Conservation (phyloP, 306 rosid species). For the Quercus mongolica region DNA sequence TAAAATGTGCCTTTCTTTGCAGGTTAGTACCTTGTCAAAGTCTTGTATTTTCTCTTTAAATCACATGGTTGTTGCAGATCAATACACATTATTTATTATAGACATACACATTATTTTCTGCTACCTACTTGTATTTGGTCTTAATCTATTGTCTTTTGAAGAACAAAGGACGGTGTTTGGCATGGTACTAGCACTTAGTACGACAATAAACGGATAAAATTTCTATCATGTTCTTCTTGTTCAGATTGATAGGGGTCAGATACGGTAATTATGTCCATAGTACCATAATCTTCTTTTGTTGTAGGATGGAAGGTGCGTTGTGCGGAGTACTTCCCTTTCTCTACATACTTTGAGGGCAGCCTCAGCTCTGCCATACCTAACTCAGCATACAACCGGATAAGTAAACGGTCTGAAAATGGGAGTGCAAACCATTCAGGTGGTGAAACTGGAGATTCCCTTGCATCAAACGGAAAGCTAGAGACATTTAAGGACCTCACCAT, state of each 20-base stretch:
- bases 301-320: constrained; percentile 92
- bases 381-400: constrained; percentile 43
- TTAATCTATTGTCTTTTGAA: background rate
- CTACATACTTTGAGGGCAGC: constrained; percentile 69
- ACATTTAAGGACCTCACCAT: constrained; percentile 58
- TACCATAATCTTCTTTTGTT: constrained; percentile 3
- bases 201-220: background rate
- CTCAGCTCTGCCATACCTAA: constrained; percentile 71
- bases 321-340: constrained; percentile 70
- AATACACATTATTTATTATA: background rate
- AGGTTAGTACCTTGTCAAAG: background rate
- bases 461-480: constrained; percentile 65
- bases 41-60: background rate
- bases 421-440: constrained; percentile 31
- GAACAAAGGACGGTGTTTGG: background rate
- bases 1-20: background rate
- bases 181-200: background rate
- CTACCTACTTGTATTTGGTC: background rate
- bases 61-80: background rate
- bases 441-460: constrained; percentile 39
- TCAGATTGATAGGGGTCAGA: constrained; percentile 1
- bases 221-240: background rate
- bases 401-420: constrained; percentile 56
- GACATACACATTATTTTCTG: background rate
- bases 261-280: constrained; percentile 12